Percentiles rank a stretch among this genome's conserved stretches.
These are phyloP conservation scores for Eimeria acervulina DNA, from an alignment of 169 alveolate species.

Conservation along the genomic window DNA sequence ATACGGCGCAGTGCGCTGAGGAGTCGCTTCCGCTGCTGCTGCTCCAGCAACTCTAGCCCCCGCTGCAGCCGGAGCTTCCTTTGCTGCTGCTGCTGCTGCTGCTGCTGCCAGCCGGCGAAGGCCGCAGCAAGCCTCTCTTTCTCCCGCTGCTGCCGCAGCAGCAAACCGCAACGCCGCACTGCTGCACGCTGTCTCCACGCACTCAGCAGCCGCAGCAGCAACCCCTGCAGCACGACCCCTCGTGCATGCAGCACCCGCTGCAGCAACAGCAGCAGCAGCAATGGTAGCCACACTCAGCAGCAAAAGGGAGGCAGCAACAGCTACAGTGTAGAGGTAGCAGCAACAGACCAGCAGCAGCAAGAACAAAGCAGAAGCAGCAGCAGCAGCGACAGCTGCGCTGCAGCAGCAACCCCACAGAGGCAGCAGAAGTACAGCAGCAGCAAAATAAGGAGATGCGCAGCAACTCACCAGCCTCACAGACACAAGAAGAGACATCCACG, in stretches of 20 bases:
- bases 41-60: conserved; percentile 9
- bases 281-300: background rate
- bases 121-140: conserved; percentile 1
- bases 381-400: background rate
- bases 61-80: background rate
- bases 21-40: background rate
- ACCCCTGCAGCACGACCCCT: conserved; percentile 32
- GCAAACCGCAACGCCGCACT: conserved; percentile 5
- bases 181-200: conserved; percentile 51
- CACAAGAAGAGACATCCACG: background rate
- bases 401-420: conserved; percentile 1
- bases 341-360: background rate
- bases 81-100: conserved; percentile 8
- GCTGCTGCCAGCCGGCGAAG: conserved; percentile 21
- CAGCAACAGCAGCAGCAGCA: conserved; percentile 33
- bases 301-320: background rate
- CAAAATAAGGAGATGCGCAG: background rate
- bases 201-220: conserved; percentile 42
- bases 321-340: background rate
- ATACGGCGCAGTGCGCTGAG: background rate
- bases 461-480: conserved; percentile 41
- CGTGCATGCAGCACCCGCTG: conserved; percentile 60
- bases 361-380: too few relatives aligned
- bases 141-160: conserved; percentile 41
- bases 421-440: conserved; percentile 33